These are phyloP conservation scores for Meyerozyma athensensis DNA, from an alignment of 1,139 yeast genomes.

Conservation along the genomic window DNA sequence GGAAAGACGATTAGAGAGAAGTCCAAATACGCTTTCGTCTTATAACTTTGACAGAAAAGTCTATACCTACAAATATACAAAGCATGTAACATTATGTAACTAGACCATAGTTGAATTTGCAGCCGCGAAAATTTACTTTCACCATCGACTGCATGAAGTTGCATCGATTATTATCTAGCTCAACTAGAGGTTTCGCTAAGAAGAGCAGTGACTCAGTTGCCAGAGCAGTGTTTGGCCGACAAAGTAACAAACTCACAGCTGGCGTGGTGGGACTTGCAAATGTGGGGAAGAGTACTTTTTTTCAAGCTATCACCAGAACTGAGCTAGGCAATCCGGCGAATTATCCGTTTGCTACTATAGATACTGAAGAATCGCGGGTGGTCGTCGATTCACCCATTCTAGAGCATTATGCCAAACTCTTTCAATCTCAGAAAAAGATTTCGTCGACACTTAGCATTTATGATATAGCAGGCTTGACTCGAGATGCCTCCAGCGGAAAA, in stretches of 20 bases:
- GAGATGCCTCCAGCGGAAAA: constrained; percentile 72
- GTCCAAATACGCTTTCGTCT: constrained; percentile 40
- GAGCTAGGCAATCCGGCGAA: constrained; percentile 72
- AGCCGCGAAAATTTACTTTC: background rate
- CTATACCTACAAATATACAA: too few species aligned
- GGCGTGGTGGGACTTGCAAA: constrained; percentile 73
- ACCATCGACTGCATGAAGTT: background rate
- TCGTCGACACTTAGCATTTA: constrained; percentile 57
- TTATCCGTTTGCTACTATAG: constrained; percentile 77
- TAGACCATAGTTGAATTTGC: too few species aligned
- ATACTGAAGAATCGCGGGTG: constrained; percentile 64
- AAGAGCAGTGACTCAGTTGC: background rate
- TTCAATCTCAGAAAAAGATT: constrained; percentile 46
- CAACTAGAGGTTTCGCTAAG: background rate
- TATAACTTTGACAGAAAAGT: background rate
- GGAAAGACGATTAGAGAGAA: constrained; percentile 59
- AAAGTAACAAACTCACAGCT: constrained; percentile 50
- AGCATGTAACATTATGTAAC: too few species aligned
- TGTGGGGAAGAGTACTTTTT: constrained; percentile 68
- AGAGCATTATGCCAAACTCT: constrained; percentile 40
- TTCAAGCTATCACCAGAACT: constrained; percentile 68
- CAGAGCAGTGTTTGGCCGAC: constrained; percentile 37
- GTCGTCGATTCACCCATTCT: constrained; percentile 51
- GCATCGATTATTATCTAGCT: background rate
- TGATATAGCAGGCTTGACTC: constrained; percentile 73